These are phyloP conservation scores for Chalara sp. DNA, from an alignment of 2,329 filamentous ascomycete species.

Conservation along the genomic window DNA sequence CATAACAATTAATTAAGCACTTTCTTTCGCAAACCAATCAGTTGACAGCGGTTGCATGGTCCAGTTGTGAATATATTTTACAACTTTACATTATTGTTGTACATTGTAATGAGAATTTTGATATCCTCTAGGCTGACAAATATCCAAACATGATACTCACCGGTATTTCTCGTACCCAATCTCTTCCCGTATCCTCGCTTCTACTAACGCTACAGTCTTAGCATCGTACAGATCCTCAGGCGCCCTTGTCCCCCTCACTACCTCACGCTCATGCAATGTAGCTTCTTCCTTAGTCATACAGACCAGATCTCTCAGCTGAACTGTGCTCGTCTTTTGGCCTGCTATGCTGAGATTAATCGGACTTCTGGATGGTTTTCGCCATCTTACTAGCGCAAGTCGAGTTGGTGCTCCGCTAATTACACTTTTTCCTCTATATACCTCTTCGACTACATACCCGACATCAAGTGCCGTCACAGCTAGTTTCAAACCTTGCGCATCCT, in stretches of 20 bases:
- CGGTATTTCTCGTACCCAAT: slow-evolving; percentile 50
- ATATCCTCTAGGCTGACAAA: no score
- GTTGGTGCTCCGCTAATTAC: slow-evolving; percentile 76
- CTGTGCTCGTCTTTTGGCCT: slow-evolving; percentile 70
- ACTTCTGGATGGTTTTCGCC: slow-evolving; percentile 58
- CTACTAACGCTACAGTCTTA: slow-evolving; percentile 60
- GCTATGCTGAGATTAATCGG: slow-evolving; percentile 56
- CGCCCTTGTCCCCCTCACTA: slow-evolving; percentile 62
- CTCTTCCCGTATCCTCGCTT: slow-evolving; percentile 61
- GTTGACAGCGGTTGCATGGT: no score
- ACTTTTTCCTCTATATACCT: slow-evolving; percentile 79
- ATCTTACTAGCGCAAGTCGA: slow-evolving; percentile 71
- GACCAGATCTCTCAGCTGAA: slow-evolving; percentile 67
- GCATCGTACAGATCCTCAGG: slow-evolving; percentile 69
- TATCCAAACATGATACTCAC: slow-evolving; percentile 16
- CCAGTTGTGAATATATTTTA: no score
- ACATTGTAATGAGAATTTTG: no score
- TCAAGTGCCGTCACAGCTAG: slow-evolving; percentile 74
- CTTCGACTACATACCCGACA: slow-evolving; percentile 81
- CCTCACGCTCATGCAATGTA: slow-evolving; percentile 67
- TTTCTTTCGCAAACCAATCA: no score
- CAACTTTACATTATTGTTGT: no score
- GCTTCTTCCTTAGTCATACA: slow-evolving; percentile 94
- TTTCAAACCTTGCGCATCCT: slow-evolving; percentile 60
- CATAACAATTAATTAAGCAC: no score